phyloP scores from a whole-genome alignment of 768 basidiomycete species.

The Leccinum arenicola region DNA sequence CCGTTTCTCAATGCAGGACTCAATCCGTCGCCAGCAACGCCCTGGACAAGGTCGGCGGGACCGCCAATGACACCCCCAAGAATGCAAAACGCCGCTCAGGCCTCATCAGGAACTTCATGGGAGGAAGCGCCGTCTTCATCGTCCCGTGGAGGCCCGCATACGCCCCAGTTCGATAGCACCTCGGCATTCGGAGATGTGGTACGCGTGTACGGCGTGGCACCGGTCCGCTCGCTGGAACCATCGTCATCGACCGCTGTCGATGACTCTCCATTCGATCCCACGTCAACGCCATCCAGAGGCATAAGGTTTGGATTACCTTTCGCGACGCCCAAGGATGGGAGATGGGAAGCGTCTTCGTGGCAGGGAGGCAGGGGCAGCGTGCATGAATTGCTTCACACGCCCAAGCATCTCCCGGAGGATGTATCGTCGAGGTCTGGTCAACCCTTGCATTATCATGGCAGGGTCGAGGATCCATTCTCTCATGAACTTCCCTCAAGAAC shows the following conservation, averaged over 20 bases:
- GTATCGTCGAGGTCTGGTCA: conserved; percentile 9
- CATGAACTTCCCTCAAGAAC: conserved; percentile 18
- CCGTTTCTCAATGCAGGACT: conserved; percentile 55
- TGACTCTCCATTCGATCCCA: conserved; percentile 70
- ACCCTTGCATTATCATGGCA: conserved; percentile 11
- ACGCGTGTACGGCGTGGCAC: conserved; percentile 39
- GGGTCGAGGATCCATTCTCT: conserved; percentile 17
- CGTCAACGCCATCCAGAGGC: conserved; percentile 78
- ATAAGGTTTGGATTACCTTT: conserved; percentile 59
- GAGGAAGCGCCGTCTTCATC: conserved; percentile 41
- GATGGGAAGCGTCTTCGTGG: conserved; percentile 34
- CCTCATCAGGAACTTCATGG: conserved; percentile 41
- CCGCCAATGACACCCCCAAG: conserved; percentile 51
- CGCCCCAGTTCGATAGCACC: conserved; percentile 43
- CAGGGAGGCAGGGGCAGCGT: conserved; percentile 32
- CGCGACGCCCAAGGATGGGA: conserved; percentile 58
- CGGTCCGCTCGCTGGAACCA: conserved; percentile 36
- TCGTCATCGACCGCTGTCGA: conserved; percentile 32
- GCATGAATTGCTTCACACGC: conserved; percentile 52
- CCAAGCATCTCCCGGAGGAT: conserved; percentile 36
- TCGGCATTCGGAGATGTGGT: conserved; percentile 34
- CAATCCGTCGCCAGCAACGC: conserved; percentile 53
- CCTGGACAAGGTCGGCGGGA: conserved; percentile 41
- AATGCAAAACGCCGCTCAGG: conserved; percentile 25
- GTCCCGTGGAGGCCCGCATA: conserved; percentile 52